A percentile compares a stretch with the other conserved stretches of the same genome.
Evolutionary conservation across 2,329 filamentous ascomycete species (phyloP).

Genomic region (Sporothrix brunneoviolacea): DNA sequence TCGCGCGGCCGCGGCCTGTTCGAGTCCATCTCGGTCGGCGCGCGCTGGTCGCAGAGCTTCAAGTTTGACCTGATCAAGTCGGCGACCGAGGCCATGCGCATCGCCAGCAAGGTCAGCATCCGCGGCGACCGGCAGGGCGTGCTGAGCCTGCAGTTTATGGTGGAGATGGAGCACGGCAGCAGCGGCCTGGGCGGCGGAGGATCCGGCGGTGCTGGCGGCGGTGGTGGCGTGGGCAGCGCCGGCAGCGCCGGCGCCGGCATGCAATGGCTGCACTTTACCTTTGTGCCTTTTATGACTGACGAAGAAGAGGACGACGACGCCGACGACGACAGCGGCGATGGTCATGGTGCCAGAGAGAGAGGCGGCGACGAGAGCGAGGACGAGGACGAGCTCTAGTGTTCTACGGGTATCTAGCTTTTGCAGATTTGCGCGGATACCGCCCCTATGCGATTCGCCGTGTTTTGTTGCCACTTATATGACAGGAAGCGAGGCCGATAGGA

Average conservation of each 20-base stretch:
- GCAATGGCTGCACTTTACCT: constrained; percentile 76
- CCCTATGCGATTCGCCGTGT: no score
- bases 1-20: constrained; percentile 58
- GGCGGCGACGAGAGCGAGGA: neutral
- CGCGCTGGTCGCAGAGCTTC: constrained; percentile 64
- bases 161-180: constrained; percentile 59
- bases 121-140: constrained; percentile 84
- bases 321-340: no score
- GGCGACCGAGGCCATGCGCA: constrained; percentile 84
- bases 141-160: constrained; percentile 91
- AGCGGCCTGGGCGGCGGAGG: neutral
- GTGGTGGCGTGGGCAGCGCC: neutral
- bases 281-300: constrained; percentile 67
- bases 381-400: constrained; percentile 2
- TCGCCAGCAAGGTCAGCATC: constrained; percentile 87
- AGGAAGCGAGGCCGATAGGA: no score
- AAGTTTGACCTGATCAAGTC: constrained; percentile 82
- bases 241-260: constrained; percentile 48
- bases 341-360: no score
- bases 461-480: no score
- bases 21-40: constrained; percentile 63
- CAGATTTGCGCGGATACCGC: no score
- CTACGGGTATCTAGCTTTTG: no score
- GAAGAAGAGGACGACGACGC: constrained; percentile 37
- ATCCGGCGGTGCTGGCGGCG: neutral